Percentiles rank a stretch among this genome's conserved stretches.
These are phyloP conservation scores for Postia placenta DNA, from an alignment of 768 basidiomycete species.

Conservation along the genomic window DNA sequence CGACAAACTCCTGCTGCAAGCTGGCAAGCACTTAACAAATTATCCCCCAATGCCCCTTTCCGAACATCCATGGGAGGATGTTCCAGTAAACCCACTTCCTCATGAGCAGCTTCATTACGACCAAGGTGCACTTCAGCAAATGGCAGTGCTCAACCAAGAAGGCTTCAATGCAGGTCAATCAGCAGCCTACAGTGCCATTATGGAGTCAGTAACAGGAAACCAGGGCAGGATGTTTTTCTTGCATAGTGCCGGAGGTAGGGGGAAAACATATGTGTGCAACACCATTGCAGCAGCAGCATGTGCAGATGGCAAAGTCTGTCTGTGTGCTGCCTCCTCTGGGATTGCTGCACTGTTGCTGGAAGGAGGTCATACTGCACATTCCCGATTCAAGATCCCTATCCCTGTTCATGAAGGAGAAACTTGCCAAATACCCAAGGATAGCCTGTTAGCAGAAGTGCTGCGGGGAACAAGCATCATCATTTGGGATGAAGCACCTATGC, in stretches of 20 bases:
- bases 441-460: conserved; percentile 28
- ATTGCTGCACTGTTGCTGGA: conserved; percentile 38
- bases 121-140: background rate
- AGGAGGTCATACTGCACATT: conserved; percentile 43
- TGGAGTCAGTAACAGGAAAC: conserved; percentile 8
- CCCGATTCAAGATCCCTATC: conserved; percentile 42
- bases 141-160: background rate
- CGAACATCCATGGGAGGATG: conserved; percentile 21
- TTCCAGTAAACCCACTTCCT: conserved; percentile 23
- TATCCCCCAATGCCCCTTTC: conserved; percentile 27
- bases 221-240: conserved; percentile 31
- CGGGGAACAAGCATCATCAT: conserved; percentile 28
- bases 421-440: conserved; percentile 28
- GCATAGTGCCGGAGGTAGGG: conserved; percentile 37
- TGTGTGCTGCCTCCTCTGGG: conserved; percentile 47
- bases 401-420: conserved; percentile 21
- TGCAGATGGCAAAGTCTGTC: conserved; percentile 25
- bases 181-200: conserved; percentile 14
- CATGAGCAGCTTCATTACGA: conserved; percentile 29
- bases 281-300: conserved; percentile 26
- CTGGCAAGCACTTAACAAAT: conserved; percentile 19
- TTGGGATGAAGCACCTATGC: conserved; percentile 38
- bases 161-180: conserved; percentile 15
- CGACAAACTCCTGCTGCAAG: conserved; percentile 20
- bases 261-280: conserved; percentile 42